Conservation (phyloP, 2,329 filamentous ascomycete genomes). For the Pezicula neosporulosa region DNA sequence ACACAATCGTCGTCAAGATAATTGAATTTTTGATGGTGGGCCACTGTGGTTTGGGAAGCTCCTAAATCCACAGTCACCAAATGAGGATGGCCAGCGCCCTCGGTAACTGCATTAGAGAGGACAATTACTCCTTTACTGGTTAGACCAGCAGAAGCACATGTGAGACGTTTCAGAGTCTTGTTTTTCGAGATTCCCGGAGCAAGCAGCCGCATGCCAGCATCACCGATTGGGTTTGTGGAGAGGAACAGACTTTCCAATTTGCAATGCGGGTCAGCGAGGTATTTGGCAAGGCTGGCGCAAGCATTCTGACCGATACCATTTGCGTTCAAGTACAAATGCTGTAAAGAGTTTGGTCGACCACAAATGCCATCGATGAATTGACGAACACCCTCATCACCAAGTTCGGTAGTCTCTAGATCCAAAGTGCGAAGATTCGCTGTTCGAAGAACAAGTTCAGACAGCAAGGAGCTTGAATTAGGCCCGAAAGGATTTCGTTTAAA, state of each 20-base stretch:
- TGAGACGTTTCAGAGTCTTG: constrained; percentile 7
- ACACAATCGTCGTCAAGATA: constrained; percentile 9
- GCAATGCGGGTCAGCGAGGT: constrained; percentile 10
- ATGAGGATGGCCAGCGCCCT: neutral
- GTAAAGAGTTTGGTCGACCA: constrained; percentile 2
- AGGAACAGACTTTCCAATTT: constrained; percentile 13
- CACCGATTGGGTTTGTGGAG: constrained; percentile 11
- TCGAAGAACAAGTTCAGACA: constrained; percentile 41
- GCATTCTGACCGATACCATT: constrained; percentile 13
- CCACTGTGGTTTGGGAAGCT: constrained; percentile 10
- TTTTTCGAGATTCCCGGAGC: constrained; percentile 8
- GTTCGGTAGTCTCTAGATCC: constrained; percentile 50
- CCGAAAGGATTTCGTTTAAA: constrained; percentile 51
- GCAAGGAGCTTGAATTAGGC: constrained; percentile 31
- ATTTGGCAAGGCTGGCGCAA: constrained; percentile 11
- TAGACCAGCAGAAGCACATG: constrained; percentile 6
- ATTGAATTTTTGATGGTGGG: constrained; percentile 10
- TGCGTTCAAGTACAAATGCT: constrained; percentile 14
- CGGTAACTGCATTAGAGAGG: constrained; percentile 4
- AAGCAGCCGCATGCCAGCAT: constrained; percentile 8
- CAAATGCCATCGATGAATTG: constrained; percentile 9
- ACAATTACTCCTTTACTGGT: constrained; percentile 8
- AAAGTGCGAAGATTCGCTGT: constrained; percentile 42
- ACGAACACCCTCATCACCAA: constrained; percentile 39
- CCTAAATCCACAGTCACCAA: constrained; percentile 6